A percentile compares a stretch with the other conserved stretches of the same genome.
Conservation (phyloP, 352 stramenopile species). For the Phytopythium cucurbitacearum region DNA sequence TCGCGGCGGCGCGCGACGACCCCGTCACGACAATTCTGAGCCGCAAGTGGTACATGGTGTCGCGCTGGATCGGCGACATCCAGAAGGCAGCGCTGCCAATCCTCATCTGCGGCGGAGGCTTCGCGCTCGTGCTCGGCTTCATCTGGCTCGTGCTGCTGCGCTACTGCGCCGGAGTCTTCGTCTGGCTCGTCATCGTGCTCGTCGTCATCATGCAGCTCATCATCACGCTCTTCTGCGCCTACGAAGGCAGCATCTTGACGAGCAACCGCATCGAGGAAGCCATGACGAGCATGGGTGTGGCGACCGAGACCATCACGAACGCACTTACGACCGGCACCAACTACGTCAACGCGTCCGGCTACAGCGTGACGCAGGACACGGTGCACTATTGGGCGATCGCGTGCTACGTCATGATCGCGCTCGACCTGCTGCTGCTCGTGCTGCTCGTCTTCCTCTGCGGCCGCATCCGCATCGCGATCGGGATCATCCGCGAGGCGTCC, state of each 20-base stretch:
- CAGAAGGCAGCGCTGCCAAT: conserved; percentile 76
- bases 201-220: conserved; percentile 60
- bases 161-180: conserved; percentile 72
- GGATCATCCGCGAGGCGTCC: conserved; percentile 82
- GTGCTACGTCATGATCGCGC: conserved; percentile 68
- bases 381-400: conserved; percentile 69
- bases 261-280: conserved; percentile 39
- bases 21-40: conserved; percentile 57
- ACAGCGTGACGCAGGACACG: conserved; percentile 38
- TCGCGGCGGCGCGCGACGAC: conserved; percentile 35
- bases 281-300: conserved; percentile 51
- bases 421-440: conserved; percentile 57
- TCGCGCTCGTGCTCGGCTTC: conserved; percentile 64
- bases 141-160: conserved; percentile 72
- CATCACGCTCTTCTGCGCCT: conserved; percentile 74
- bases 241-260: conserved; percentile 60
- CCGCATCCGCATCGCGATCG: conserved; percentile 82
- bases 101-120: conserved; percentile 63
- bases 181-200: conserved; percentile 74
- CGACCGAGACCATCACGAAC: conserved; percentile 20
- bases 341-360: conserved; percentile 53
- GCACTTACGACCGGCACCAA: conserved; percentile 28
- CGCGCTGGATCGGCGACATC: conserved; percentile 72
- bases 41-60: conserved; percentile 64
- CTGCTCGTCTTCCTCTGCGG: conserved; percentile 79